Evolutionary conservation across 768 basidiomycete species (phyloP).

Genomic region (Amanita pallidorosea): DNA sequence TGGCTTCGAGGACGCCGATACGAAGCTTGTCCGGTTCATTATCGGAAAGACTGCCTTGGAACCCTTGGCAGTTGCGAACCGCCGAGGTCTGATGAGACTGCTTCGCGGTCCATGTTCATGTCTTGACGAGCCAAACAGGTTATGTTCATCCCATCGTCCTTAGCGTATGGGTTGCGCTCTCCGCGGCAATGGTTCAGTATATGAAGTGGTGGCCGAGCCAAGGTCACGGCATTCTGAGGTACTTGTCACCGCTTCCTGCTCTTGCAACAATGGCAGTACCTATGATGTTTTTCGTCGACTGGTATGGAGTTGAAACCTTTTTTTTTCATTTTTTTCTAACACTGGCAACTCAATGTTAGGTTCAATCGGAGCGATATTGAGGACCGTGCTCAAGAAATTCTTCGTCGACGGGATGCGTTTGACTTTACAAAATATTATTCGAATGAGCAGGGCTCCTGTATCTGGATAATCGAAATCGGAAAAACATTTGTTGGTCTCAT

Average conservation of each 20-base stretch:
- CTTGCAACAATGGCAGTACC: constrained; percentile 56
- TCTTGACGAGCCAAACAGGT: constrained; percentile 20
- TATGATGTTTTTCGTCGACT: constrained; percentile 57
- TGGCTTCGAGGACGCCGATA: constrained; percentile 35
- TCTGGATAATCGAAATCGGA: constrained; percentile 60
- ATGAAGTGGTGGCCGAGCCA: constrained; percentile 61
- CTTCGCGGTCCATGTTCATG: not conserved
- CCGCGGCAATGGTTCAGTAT: constrained; percentile 44
- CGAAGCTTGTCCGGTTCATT: constrained; percentile 51
- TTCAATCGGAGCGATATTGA: constrained; percentile 63
- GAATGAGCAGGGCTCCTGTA: constrained; percentile 49
- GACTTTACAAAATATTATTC: constrained; percentile 46
- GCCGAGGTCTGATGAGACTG: constrained; percentile 29
- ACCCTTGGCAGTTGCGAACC: constrained; percentile 57
- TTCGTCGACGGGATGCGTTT: constrained; percentile 45
- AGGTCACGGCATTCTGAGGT: constrained; percentile 32
- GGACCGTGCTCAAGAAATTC: constrained; percentile 33
- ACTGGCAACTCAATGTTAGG: constrained; percentile 29
- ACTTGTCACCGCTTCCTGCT: constrained; percentile 51
- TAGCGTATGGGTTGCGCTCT: constrained; percentile 49
- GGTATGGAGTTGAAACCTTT: constrained; percentile 30
- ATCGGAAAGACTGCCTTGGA: constrained; percentile 61
- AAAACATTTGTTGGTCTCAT: constrained; percentile 54
- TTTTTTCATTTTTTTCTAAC: not conserved
- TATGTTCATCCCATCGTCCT: constrained; percentile 51